phyloP scores from a whole-genome alignment of 2,329 filamentous ascomycete genomes.

The Bisporella sp. region DNA sequence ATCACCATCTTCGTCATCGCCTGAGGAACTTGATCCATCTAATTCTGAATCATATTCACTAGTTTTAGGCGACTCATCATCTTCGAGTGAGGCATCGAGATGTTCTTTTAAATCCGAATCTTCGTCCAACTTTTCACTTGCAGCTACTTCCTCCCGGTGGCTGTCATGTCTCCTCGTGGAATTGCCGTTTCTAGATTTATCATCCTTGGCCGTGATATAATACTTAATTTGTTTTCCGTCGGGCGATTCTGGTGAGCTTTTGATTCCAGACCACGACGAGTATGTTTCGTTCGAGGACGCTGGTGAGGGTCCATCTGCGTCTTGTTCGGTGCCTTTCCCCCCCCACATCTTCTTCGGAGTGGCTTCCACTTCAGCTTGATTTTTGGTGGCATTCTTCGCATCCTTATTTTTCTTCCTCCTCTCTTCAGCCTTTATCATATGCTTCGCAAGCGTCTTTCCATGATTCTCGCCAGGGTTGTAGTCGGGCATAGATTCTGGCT shows the following conservation, averaged over 20 bases:
- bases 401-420: background rate
- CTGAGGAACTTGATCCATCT: slow-evolving; percentile 17
- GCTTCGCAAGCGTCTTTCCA: slow-evolving; percentile 16
- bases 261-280: background rate
- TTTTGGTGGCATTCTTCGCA: slow-evolving; percentile 3
- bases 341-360: background rate
- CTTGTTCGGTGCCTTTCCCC: background rate
- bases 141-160: background rate
- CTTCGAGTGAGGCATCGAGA: background rate
- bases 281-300: background rate
- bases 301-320: background rate
- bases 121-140: background rate
- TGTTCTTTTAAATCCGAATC: background rate
- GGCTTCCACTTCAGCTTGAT: background rate
- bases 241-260: background rate
- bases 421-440: slow-evolving; percentile 6
- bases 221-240: background rate
- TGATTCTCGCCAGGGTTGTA: slow-evolving; percentile 26
- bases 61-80: slow-evolving; percentile 7
- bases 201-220: background rate
- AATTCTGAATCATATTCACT: slow-evolving; percentile 12
- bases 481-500: slow-evolving; percentile 12
- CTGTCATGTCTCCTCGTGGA: background rate
- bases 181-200: background rate
- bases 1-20: slow-evolving; percentile 3